phyloP scores from a whole-genome alignment of 129 eudicot species.

The Helichrysum umbraculigerum region DNA sequence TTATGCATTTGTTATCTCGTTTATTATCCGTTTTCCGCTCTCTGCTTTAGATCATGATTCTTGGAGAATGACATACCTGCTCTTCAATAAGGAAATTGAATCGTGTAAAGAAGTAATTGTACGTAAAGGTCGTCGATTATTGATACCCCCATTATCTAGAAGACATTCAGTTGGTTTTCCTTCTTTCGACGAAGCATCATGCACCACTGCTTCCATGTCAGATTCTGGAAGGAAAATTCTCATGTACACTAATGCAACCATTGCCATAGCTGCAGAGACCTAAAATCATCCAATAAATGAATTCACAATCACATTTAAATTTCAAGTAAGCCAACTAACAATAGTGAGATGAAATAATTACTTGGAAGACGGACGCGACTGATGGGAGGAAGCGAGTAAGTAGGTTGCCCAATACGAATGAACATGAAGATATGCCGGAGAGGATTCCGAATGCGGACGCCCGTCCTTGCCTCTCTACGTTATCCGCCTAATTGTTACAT shows the following conservation, averaged over 20 bases:
- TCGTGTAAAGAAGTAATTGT: slow-evolving; percentile 49
- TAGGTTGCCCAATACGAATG: slow-evolving; percentile 56
- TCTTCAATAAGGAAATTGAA: slow-evolving; percentile 50
- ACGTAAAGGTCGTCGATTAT: slow-evolving; percentile 35
- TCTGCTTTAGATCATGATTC: background rate
- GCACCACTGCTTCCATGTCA: background rate
- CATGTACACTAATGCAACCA: slow-evolving; percentile 59
- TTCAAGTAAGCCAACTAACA: background rate
- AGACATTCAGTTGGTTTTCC: slow-evolving; percentile 33
- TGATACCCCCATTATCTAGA: slow-evolving; percentile 21
- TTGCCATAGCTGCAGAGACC: slow-evolving; percentile 58
- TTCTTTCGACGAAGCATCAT: slow-evolving; percentile 19
- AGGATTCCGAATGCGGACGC: slow-evolving; percentile 60
- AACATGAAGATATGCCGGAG: slow-evolving; percentile 48
- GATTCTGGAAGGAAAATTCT: slow-evolving; percentile 64
- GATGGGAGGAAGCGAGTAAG: slow-evolving; percentile 63
- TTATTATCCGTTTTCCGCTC: too few species aligned
- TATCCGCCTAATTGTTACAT: slow-evolving; percentile 48
- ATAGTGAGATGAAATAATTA: background rate
- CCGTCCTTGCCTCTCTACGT: slow-evolving; percentile 41
- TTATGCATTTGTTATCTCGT: too few species aligned
- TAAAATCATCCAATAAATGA: slow-evolving; percentile 12
- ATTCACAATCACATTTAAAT: too few species aligned
- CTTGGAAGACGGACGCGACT: slow-evolving; percentile 55
- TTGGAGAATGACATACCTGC: slow-evolving; percentile 35